phyloP scores from a whole-genome alignment of 75 land plant genomes.

The Picea sitchensis region DNA sequence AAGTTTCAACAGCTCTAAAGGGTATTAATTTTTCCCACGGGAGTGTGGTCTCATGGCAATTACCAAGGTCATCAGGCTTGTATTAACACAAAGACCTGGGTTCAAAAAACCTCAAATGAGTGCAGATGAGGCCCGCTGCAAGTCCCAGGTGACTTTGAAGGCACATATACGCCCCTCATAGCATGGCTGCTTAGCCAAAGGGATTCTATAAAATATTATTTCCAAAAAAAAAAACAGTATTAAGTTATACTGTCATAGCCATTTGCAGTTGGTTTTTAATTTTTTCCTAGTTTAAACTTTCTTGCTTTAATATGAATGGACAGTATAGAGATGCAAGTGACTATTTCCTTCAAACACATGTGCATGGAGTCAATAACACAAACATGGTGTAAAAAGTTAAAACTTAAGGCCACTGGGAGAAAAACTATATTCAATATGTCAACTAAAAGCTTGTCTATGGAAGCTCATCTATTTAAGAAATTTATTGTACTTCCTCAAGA shows the following conservation, averaged over 20 bases:
- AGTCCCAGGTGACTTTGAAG: too few species aligned
- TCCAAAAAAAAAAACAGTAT: too few species aligned
- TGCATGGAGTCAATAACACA: not conserved
- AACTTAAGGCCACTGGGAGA: not conserved
- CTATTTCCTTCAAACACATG: not conserved
- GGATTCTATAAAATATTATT: too few species aligned
- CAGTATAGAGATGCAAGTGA: not conserved
- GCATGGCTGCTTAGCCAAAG: too few species aligned
- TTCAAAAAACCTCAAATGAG: too few species aligned
- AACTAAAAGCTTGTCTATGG: not conserved
- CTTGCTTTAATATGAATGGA: not conserved
- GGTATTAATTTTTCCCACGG: not conserved
- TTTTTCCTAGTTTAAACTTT: not conserved
- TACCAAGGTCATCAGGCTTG: too few species aligned
- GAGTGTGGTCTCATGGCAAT: too few species aligned
- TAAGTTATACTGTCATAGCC: too few species aligned
- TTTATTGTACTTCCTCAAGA: not conserved
- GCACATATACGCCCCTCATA: too few species aligned
- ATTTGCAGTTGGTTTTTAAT: not conserved
- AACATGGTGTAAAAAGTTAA: too few species aligned
- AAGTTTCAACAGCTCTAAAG: not conserved
- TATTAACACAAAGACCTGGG: too few species aligned
- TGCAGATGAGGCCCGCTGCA: too few species aligned
- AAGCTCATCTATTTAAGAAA: not conserved
- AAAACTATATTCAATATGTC: not conserved